Base-by-base conservation (phyloP, 2,329 filamentous ascomycete species). In the Verticillium albo-atrum region DNA sequence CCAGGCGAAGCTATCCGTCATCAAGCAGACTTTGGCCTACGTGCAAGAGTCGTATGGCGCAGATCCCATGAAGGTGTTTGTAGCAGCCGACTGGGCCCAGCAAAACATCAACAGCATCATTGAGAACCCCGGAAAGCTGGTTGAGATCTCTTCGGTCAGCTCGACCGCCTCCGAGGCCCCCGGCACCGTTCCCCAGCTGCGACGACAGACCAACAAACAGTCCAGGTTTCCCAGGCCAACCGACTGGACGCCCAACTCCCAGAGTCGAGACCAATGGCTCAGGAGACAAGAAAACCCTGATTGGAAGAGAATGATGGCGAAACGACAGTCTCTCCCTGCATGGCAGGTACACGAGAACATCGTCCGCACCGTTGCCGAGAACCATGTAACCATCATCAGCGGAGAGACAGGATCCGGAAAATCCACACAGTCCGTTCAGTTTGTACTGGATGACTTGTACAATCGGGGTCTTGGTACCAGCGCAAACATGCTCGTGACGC, bases 351-450 rank as follows among this genome's bases (percentile, higher is more conserved):
- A 86, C 66, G 87, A 94, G 23, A 79, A 82, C 1, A 91, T 99
- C 30, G 85, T 98, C 10, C 73, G 83, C 23, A 89, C 90, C 0
- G 90, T 99, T 55, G 82, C 82, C 50, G 78, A 82, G 4, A 87
- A 94, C 68, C 89, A 97, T 72, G 92, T 99, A 56, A 97, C 92
- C 1, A 97, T 99, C 68, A 95, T 99, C 67, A 96, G 93, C 51
- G 95, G 95, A 66, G 95, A 98, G 75, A 99, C 95, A 4, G 95
- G 95, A 57, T 97, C 92, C 20, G 95, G 95, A 70, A 99, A 99
- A 75, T 97, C 91, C 55, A 98, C 95, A 0, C 95, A 99, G 72
- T 95, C 92, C 2, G 92, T 98, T 34, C 95, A 99, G 72, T 99
- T 98, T 73, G 83, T 99, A 51, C 81, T 99, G 1, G 95, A 99